A percentile compares a stretch with the other conserved stretches of the same genome.
phyloP scores from a whole-genome alignment of 2,329 filamentous ascomycete genomes.

The Fusarium keratoplasticum region DNA sequence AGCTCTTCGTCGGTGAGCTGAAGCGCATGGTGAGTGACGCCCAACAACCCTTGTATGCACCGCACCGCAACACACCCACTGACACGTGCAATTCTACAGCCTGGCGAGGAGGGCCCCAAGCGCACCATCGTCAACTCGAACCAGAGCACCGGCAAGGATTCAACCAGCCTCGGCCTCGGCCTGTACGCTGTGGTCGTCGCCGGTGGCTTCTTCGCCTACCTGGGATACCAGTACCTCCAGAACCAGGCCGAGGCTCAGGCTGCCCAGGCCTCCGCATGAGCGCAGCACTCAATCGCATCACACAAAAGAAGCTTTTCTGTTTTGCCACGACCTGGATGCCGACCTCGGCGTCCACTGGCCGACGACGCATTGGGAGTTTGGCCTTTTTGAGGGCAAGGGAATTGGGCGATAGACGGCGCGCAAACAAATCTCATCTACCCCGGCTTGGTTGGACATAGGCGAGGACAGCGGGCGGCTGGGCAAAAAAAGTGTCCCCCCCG shows the following conservation, averaged over 20 bases:
- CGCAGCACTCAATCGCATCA: slow-evolving; percentile 15
- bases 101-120: slow-evolving; percentile 80
- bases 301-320: slow-evolving; percentile 25
- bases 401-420: slow-evolving; percentile 41
- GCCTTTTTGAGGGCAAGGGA: slow-evolving; percentile 18
- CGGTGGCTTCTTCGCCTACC: slow-evolving; percentile 81
- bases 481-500: slow-evolving; percentile 29
- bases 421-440: slow-evolving; percentile 12
- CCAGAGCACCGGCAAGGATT: slow-evolving; percentile 60
- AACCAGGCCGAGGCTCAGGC: slow-evolving; percentile 53
- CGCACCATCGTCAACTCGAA: slow-evolving; percentile 61
- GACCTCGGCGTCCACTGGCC: slow-evolving; percentile 18
- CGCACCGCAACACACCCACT: slow-evolving; percentile 23
- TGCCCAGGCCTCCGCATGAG: slow-evolving; percentile 44
- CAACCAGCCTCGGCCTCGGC: slow-evolving; percentile 75
- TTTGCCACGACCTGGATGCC: slow-evolving; percentile 31
- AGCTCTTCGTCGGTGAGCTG: slow-evolving; percentile 78
- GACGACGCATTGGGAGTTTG: slow-evolving; percentile 43
- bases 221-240: slow-evolving; percentile 88
- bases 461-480: slow-evolving; percentile 30
- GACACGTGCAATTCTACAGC: slow-evolving; percentile 57
- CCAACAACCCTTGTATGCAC: neutral
- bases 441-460: slow-evolving; percentile 37
- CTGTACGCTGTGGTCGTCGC: slow-evolving; percentile 85
- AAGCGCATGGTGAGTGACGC: slow-evolving; percentile 78